phyloP scores from a whole-genome alignment of 2,329 filamentous ascomycete species.

The Fusarium sp. region DNA sequence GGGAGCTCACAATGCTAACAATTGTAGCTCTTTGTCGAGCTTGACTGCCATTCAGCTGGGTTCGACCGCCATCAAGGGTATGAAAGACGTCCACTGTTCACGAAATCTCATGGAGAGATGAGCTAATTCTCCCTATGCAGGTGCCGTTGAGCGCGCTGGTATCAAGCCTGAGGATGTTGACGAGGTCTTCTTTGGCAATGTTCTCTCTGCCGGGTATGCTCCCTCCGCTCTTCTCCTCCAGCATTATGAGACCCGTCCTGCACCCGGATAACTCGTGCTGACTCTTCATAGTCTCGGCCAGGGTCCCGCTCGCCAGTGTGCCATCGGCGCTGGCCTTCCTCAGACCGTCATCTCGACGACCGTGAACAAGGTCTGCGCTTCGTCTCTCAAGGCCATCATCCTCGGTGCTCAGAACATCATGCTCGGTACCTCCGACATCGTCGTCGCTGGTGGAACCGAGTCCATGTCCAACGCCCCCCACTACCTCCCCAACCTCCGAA shows the following conservation, averaged over 20 bases:
- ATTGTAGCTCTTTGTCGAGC: conserved; percentile 85
- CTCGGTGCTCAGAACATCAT: conserved; percentile 98
- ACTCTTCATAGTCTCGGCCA: conserved; percentile 81
- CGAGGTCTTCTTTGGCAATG: conserved; percentile 98
- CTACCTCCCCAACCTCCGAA: conserved; percentile 91
- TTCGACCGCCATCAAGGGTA: conserved; percentile 93
- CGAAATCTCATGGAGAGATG: background rate
- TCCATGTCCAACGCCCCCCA: conserved; percentile 99
- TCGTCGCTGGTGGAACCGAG: conserved; percentile 95
- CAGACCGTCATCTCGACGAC: conserved; percentile 89
- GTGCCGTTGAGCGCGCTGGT: conserved; percentile 87
- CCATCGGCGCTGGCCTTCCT: conserved; percentile 88
- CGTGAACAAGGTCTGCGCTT: conserved; percentile 99
- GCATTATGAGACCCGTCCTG: conserved; percentile 19
- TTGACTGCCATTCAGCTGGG: conserved; percentile 90
- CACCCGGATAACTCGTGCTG: conserved; percentile 20
- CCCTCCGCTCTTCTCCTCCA: conserved; percentile 12
- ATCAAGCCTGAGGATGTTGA: conserved; percentile 93
- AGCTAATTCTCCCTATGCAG: conserved; percentile 55
- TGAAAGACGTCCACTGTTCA: conserved; percentile 34
- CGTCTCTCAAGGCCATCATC: conserved; percentile 93
- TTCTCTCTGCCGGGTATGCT: conserved; percentile 91
- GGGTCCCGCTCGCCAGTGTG: conserved; percentile 95
- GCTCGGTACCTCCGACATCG: conserved; percentile 91
- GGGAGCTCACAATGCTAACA: conserved; percentile 37